These are phyloP conservation scores for Ganoderma leucocontextum DNA, from an alignment of 1,284 basidiomycete species.

Conservation along the genomic window DNA sequence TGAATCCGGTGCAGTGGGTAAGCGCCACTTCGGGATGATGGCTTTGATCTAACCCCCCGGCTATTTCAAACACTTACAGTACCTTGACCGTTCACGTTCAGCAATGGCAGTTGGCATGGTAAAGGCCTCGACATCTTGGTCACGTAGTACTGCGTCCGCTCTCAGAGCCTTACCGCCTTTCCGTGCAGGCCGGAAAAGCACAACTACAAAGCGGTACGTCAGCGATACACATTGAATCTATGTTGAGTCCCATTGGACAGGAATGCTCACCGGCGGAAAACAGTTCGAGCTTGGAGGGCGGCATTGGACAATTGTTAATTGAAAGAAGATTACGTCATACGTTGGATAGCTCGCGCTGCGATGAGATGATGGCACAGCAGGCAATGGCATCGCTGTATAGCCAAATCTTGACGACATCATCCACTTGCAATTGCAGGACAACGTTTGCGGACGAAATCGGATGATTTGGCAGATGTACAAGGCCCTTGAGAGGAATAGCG, in stretches of 20 bases:
- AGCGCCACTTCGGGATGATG: background rate
- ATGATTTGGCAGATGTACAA: background rate
- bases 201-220: background rate
- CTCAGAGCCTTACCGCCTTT: background rate
- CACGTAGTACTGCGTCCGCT: background rate
- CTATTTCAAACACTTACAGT: background rate
- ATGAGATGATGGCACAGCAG: background rate
- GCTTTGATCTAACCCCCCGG: background rate
- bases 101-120: conserved; percentile 3
- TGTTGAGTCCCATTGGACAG: background rate
- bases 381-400: background rate
- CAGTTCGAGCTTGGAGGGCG: background rate
- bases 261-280: background rate
- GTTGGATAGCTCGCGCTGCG: background rate
- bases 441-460: background rate
- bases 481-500: background rate
- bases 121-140: background rate
- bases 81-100: background rate
- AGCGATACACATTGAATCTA: background rate
- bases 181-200: background rate
- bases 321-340: background rate
- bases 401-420: background rate
- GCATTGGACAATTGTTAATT: background rate
- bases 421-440: background rate
- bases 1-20: background rate